Evolutionary conservation across 331 rosid genomes (phyloP).

Genomic region (Acacia concinna): DNA sequence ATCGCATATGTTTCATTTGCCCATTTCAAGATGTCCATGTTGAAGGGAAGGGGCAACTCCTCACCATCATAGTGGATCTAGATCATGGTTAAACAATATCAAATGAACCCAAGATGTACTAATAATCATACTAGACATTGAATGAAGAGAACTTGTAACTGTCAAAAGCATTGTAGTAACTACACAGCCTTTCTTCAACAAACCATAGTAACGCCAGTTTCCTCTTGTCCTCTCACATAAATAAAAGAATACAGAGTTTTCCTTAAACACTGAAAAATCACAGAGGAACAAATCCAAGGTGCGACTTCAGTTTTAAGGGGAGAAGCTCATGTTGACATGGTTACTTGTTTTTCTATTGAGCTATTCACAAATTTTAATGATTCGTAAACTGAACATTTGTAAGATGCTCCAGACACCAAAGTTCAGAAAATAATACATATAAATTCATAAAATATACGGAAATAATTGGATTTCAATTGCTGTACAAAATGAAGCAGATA

Average conservation of each 20-base stretch:
- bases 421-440: conserved; percentile 1
- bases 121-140: conserved; percentile 13
- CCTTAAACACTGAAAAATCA: background rate
- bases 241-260: background rate
- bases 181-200: background rate
- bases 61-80: conserved; percentile 69
- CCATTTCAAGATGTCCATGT: conserved; percentile 79
- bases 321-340: background rate
- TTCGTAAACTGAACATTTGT: background rate
- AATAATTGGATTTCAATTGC: background rate
- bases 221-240: background rate
- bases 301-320: background rate
- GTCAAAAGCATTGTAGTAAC: conserved; percentile 14
- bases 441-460: conserved; percentile 1
- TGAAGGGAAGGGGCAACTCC: conserved; percentile 69
- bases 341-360: background rate
- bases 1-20: conserved; percentile 72
- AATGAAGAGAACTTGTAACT: background rate
- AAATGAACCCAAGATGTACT: background rate
- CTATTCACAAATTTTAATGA: background rate
- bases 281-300: conserved; percentile 6
- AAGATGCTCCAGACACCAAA: conserved; percentile 3
- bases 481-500: conserved; percentile 10
- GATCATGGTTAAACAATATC: conserved; percentile 21
- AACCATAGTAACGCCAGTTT: background rate